Evolutionary conservation across 352 stramenopile genomes (phyloP), one percentile per base, ranked within the genome.

Genomic region (Pythium vanterpoolii): DNA sequence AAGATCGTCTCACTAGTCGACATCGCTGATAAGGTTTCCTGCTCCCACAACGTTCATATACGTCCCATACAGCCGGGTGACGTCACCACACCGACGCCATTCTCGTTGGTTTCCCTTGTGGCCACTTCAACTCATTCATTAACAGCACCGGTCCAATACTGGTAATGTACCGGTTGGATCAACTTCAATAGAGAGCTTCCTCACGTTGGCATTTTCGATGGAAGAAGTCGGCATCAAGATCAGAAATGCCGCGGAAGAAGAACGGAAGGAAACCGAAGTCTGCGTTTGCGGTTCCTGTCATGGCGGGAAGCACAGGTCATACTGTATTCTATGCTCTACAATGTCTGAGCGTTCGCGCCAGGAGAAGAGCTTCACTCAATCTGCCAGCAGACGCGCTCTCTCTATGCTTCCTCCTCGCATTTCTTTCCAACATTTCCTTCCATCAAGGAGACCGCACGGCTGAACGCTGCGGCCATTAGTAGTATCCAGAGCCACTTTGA

Each of bases 1-100:
- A 74, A 27, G 18, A 74, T 63, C 40, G 48, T 55, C 52, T 71
- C 59, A 5, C 16, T 51, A 3, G 28, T 44, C 39, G 53, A 3
- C 53, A 60, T 60, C 18, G 18, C 33, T 42, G 14, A 21, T 21
- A 10, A 18, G n/a, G 7, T 13, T 36, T 36, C 31, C 8, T 14
- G 11, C 33, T 38, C 33, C 16, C 33, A 4, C 10, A 9, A 38
- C 33, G 0, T 2, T 14, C 16, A 38, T 38, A 38, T 5, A 49
- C 28, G 42, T 7, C 24, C 14, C 40, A 24, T 46, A 24, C 27
- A 28, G 10, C 9, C 4, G 34, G 13, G 34, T 0, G 39, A 26
- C 40, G 40, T 47, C 40, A 28, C 40, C 24, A 30, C 34, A 16
- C 34, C 31, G 13, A 16, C 34, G 34, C 34, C 34, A 49, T 19